A percentile compares a stretch with the other conserved stretches of the same genome.
These are phyloP conservation scores for Clonostachys solani DNA, from an alignment of 2,329 filamentous ascomycete genomes.

Conservation along the genomic window DNA sequence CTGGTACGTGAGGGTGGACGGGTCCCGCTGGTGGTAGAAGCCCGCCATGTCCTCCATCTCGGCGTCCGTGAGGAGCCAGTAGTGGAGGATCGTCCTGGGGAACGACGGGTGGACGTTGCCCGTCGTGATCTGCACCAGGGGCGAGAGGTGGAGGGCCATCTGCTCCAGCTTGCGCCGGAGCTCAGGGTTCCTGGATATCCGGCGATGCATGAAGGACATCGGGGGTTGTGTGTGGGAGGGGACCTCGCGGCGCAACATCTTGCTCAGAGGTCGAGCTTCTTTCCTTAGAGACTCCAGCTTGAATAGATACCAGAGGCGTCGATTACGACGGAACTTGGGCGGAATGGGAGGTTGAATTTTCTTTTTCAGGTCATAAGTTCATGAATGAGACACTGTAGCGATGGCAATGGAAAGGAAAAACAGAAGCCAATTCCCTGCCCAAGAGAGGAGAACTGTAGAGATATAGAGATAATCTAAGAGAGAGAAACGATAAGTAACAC, in stretches of 20 bases:
- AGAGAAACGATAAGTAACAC: too few relatives aligned
- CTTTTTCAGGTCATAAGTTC: too few relatives aligned
- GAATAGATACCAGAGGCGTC: too few relatives aligned
- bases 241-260: conserved; percentile 25
- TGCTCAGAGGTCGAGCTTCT: conserved; percentile 6
- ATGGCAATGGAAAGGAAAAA: too few relatives aligned
- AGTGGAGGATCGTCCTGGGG: conserved; percentile 62
- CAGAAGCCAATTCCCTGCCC: too few relatives aligned
- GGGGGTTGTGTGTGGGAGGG: conserved; percentile 21
- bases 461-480: too few relatives aligned
- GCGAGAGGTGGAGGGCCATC: conserved; percentile 61
- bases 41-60: conserved; percentile 66
- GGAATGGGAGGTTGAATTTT: too few relatives aligned
- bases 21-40: conserved; percentile 69
- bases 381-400: too few relatives aligned
- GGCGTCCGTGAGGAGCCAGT: conserved; percentile 68
- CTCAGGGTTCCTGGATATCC: conserved; percentile 38
- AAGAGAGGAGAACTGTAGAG: too few relatives aligned
- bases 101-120: conserved; percentile 62
- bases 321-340: neutral
- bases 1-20: conserved; percentile 44
- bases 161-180: conserved; percentile 59
- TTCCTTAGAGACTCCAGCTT: neutral
- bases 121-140: conserved; percentile 59
- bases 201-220: conserved; percentile 10